Percentiles rank a stretch among this genome's conserved stretches.
These are phyloP conservation scores for Yamadazyma ubonensis DNA, from an alignment of 805 yeast genomes.

Conservation along the genomic window DNA sequence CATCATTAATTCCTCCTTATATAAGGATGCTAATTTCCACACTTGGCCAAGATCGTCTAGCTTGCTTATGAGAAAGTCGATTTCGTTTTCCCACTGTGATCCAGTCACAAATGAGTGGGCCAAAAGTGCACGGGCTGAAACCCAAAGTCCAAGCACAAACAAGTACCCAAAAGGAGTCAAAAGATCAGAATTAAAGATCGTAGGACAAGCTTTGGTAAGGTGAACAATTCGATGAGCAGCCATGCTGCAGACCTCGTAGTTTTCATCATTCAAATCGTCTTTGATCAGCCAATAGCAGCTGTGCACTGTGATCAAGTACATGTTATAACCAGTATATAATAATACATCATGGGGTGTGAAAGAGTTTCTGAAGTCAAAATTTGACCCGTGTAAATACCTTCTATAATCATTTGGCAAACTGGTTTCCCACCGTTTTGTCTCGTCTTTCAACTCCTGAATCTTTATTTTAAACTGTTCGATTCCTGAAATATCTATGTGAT, in stretches of 20 bases:
- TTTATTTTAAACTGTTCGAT: not conserved
- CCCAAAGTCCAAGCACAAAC: not conserved
- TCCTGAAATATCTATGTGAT: not conserved
- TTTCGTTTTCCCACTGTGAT: not conserved
- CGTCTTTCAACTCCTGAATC: not conserved
- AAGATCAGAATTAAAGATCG: not conserved
- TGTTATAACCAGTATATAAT: not conserved
- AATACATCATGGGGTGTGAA: slow-evolving; percentile 1
- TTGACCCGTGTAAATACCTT: not conserved
- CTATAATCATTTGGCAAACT: not conserved
- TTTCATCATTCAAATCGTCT: not conserved
- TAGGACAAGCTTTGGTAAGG: not conserved
- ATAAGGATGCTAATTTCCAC: not conserved
- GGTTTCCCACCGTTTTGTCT: not conserved
- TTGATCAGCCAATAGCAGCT: not conserved
- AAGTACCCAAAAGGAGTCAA: not conserved
- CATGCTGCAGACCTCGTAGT: not conserved
- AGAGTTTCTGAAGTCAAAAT: not conserved
- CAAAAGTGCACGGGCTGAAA: not conserved
- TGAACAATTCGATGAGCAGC: not conserved
- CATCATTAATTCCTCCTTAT: not conserved
- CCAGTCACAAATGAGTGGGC: not conserved
- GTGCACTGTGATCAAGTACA: not conserved
- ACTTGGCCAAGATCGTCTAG: not conserved
- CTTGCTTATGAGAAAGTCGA: not conserved